A percentile compares a stretch with the other conserved stretches of the same genome.
Evolutionary conservation across 805 yeast genomes (phyloP).

Genomic region (Metschnikowia henanensis): DNA sequence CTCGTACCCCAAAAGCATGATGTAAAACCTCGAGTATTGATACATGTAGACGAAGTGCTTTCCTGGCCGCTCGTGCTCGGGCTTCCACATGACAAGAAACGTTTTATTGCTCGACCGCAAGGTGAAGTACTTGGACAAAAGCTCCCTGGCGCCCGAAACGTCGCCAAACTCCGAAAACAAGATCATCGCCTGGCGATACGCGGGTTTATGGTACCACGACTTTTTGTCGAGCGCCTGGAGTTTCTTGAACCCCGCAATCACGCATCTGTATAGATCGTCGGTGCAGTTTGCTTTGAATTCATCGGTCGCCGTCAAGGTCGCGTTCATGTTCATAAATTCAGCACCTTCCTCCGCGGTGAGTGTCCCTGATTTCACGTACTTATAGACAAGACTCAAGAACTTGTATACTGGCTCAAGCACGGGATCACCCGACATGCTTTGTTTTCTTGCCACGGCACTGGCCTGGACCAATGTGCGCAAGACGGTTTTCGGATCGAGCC

Average conservation of each 20-base stretch:
- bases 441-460: conserved; percentile 39
- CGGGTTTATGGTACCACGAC: conserved; percentile 91
- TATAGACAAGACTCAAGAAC: conserved; percentile 56
- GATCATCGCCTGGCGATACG: conserved; percentile 67
- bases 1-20: conserved; percentile 51
- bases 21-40: conserved; percentile 65
- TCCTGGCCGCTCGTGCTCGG: conserved; percentile 90
- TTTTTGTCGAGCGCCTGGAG: conserved; percentile 66
- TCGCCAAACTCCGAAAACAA: conserved; percentile 54
- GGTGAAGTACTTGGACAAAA: conserved; percentile 62
- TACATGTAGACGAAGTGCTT: conserved; percentile 80
- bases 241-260: conserved; percentile 48
- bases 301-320: conserved; percentile 9
- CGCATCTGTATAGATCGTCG: conserved; percentile 34
- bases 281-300: conserved; percentile 15
- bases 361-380: conserved; percentile 43
- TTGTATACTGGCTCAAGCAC: conserved; percentile 79
- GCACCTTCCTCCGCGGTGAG: conserved; percentile 41
- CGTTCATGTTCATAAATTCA: conserved; percentile 38
- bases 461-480: conserved; percentile 46
- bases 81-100: conserved; percentile 88
- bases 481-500: conserved; percentile 29
- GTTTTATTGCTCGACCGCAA: conserved; percentile 68
- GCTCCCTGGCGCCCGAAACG: conserved; percentile 54
- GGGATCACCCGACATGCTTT: conserved; percentile 48